Evolutionary conservation across 2,329 filamentous ascomycete genomes (phyloP).

Genomic region (Penicillium digitatum): DNA sequence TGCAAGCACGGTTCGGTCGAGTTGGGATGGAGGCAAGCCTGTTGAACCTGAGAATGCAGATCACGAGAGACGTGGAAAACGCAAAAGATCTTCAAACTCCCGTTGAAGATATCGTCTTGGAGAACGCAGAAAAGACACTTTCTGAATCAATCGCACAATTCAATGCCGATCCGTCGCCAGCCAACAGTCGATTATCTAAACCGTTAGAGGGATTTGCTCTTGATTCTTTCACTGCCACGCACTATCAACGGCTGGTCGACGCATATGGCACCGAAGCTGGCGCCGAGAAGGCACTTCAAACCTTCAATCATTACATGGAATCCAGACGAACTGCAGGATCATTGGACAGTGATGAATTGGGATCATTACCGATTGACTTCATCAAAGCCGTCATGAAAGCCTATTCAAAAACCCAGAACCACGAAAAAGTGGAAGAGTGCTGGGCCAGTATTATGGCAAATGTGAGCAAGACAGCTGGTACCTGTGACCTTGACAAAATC

Average conservation of each 20-base stretch:
- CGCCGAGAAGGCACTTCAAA: constrained; percentile 49
- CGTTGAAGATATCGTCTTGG: constrained; percentile 24
- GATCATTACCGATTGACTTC: constrained; percentile 52
- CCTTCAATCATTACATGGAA: constrained; percentile 53
- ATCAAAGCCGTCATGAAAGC: constrained; percentile 65
- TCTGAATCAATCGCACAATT: constrained; percentile 37
- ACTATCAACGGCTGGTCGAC: constrained; percentile 55
- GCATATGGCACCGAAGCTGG: constrained; percentile 50
- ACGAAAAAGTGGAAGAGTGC: constrained; percentile 58
- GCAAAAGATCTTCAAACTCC: constrained; percentile 11
- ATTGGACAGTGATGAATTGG: constrained; percentile 13
- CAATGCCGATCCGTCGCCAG: constrained; percentile 41
- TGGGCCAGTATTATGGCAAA: constrained; percentile 62
- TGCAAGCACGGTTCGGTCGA: constrained; percentile 34
- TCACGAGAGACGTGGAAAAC: constrained; percentile 34
- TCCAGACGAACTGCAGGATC: constrained; percentile 8
- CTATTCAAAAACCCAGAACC: constrained; percentile 55
- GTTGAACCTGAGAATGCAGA: constrained; percentile 34
- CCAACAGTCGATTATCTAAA: constrained; percentile 22
- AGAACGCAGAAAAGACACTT: constrained; percentile 38
- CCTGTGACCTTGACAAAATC: constrained; percentile 29
- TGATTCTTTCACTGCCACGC: constrained; percentile 47
- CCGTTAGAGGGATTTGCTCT: constrained; percentile 32
- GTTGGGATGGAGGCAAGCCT: constrained; percentile 34
- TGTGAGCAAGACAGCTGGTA: constrained; percentile 45